Base-by-base conservation (phyloP, 768 basidiomycete species). In the Kwoniella dendrophila region DNA sequence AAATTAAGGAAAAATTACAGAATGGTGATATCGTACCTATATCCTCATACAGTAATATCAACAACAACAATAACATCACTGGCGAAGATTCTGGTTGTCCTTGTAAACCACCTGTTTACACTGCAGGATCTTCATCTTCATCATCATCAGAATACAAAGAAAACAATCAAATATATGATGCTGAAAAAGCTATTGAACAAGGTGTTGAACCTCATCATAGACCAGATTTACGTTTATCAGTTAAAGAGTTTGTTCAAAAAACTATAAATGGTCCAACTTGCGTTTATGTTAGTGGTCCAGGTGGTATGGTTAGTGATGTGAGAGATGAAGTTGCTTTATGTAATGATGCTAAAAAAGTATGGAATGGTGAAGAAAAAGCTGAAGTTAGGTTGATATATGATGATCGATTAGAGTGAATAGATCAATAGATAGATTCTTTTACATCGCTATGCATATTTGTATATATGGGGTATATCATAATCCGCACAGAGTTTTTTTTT, bases 271-370 rank as follows among this genome's bases (percentile, higher is more conserved):
- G 61, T 8, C 54, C 60, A 34, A 56, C 56, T 0, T 32, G 22
- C 4, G 68, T 69, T 16, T 69, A 59, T 57, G 64, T 63, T 30
- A 65, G 63, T 49, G 68, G 68, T 18, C 68, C 68, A 4, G 55
- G 45, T 20, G 64, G 64, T 26, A 63, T 69, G 60, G 62, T 63
- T 24, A 59, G 54, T 11, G 64, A 56, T 32, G 64, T 63, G 7
- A 36, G 68, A 36, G 57, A 59, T 52, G 60, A 56, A 24, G 64
- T 69, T 33, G 68, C 68, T 24, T 45, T 40, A 44, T 38, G 48
- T 27, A 69, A 66, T 38, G 68, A 69, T 33, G 53, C 52, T 22
- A 34, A 16, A 16, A 57, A 48, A 24, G 61, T 63, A n/a, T 69
- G 68, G 68, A 44, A 45, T 22, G 68, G 68, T 5, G 61, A 56